These are phyloP conservation scores for Taphrina pruni DNA, from an alignment of 1,139 yeast species.

Conservation along the genomic window DNA sequence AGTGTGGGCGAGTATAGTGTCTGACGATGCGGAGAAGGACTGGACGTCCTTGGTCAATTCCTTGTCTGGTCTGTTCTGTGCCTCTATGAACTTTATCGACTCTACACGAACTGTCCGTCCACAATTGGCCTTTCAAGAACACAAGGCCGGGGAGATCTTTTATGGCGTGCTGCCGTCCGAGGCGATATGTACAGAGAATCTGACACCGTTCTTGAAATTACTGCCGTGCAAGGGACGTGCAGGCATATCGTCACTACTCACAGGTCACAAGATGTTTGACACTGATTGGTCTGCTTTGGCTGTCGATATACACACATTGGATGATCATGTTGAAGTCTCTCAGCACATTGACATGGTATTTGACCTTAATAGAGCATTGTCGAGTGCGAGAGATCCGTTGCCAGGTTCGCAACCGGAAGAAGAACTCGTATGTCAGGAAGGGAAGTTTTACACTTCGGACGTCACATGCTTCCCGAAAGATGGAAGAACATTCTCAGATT, in stretches of 20 bases:
- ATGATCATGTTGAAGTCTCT: constrained; percentile 59
- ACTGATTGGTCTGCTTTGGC: constrained; percentile 95
- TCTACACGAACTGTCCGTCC: constrained; percentile 80
- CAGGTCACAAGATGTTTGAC: constrained; percentile 95
- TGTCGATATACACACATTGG: constrained; percentile 71
- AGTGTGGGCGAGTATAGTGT: constrained; percentile 76
- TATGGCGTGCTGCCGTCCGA: constrained; percentile 93
- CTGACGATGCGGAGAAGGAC: constrained; percentile 51
- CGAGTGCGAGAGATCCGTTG: constrained; percentile 50
- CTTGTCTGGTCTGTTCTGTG: constrained; percentile 91
- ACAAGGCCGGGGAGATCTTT: constrained; percentile 53
- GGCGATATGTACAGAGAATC: constrained; percentile 95
- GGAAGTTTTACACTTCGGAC: constrained; percentile 61
- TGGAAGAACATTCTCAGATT: constrained; percentile 57
- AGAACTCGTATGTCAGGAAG: constrained; percentile 70
- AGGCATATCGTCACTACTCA: constrained; percentile 82
- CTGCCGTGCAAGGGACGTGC: constrained; percentile 92
- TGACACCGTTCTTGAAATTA: constrained; percentile 88
- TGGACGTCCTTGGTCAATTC: constrained; percentile 80
- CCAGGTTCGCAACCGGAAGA: constrained; percentile 63
- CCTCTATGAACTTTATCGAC: constrained; percentile 88
- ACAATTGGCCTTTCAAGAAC: constrained; percentile 55
- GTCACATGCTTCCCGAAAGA: constrained; percentile 83
- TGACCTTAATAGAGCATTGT: constrained; percentile 74
- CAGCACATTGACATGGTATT: constrained; percentile 78